These are phyloP conservation scores for Exophiala oligosperma DNA, from an alignment of 2,329 filamentous ascomycete genomes.

Conservation along the genomic window DNA sequence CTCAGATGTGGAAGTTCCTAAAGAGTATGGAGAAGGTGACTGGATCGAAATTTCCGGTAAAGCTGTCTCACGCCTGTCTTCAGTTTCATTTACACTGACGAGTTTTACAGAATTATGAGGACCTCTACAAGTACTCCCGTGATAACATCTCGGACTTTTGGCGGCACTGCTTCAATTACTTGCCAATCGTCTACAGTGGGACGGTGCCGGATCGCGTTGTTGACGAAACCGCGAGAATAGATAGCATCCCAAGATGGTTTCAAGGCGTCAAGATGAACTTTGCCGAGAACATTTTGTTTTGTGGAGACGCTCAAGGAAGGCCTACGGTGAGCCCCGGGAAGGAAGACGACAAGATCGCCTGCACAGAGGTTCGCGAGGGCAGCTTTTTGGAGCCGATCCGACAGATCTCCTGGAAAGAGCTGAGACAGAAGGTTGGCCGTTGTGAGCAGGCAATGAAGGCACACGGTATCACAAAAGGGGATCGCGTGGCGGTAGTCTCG, in stretches of 20 bases:
- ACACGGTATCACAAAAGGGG: background rate
- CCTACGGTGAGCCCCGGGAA: constrained; percentile 7
- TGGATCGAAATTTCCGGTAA: too few relatives aligned
- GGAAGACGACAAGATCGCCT: constrained; percentile 33
- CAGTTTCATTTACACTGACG: too few relatives aligned
- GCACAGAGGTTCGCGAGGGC: too few relatives aligned
- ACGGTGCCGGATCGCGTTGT: constrained; percentile 9
- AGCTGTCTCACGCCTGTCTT: too few relatives aligned
- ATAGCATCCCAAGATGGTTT: constrained; percentile 41
- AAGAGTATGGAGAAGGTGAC: too few relatives aligned
- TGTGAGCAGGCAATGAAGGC: background rate
- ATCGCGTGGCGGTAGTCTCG: constrained; percentile 2
- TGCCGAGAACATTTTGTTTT: constrained; percentile 28
- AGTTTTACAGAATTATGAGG: too few relatives aligned
- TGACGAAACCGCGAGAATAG: constrained; percentile 38
- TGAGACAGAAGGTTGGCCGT: constrained; percentile 36
- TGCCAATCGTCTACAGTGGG: too few relatives aligned
- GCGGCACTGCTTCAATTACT: too few relatives aligned
- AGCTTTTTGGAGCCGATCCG: constrained; percentile 33
- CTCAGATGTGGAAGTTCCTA: too few relatives aligned
- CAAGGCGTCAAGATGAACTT: constrained; percentile 38
- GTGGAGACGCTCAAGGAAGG: background rate
- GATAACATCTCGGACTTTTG: too few relatives aligned
- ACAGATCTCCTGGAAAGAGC: constrained; percentile 39
- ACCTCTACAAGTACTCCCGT: too few relatives aligned